phyloP scores from a whole-genome alignment of 805 yeast genomes.

The Nakazawaea wyomingensis region DNA sequence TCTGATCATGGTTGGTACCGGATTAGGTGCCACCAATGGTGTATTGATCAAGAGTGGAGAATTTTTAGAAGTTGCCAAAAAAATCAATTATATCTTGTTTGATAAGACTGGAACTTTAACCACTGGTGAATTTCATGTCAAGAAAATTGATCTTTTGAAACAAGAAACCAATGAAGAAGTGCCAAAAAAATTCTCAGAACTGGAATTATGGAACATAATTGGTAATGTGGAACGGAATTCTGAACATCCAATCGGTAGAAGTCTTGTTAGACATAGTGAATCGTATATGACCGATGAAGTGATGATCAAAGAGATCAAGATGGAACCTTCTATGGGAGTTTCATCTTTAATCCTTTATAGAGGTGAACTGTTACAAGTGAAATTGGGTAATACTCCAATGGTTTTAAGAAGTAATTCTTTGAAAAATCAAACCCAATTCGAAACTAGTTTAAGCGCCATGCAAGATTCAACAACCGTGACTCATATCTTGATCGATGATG shows the following conservation, averaged over 20 bases:
- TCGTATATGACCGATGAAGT: constrained; percentile 9
- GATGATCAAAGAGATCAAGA: constrained; percentile 29
- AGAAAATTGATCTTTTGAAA: constrained; percentile 18
- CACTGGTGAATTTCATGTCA: constrained; percentile 63
- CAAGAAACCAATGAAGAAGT: not conserved
- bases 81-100: constrained; percentile 64
- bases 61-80: constrained; percentile 67
- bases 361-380: constrained; percentile 27
- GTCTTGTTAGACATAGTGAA: constrained; percentile 33
- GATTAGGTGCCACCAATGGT: constrained; percentile 88
- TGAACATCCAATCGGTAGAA: constrained; percentile 86
- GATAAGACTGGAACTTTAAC: constrained; percentile 98
- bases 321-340: constrained; percentile 42
- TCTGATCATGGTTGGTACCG: constrained; percentile 98
- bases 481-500: constrained; percentile 48
- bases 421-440: no score
- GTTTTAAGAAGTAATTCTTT: no score
- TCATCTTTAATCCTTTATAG: constrained; percentile 25
- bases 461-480: constrained; percentile 17
- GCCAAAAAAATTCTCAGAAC: not conserved
- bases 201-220: constrained; percentile 45
- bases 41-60: constrained; percentile 92
- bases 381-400: constrained; percentile 47
- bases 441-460: no score
- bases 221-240: constrained; percentile 61